A percentile compares a stretch with the other conserved stretches of the same genome.
phyloP scores from a whole-genome alignment of 148 eudicot genomes.

The Dianthus caryophyllus region DNA sequence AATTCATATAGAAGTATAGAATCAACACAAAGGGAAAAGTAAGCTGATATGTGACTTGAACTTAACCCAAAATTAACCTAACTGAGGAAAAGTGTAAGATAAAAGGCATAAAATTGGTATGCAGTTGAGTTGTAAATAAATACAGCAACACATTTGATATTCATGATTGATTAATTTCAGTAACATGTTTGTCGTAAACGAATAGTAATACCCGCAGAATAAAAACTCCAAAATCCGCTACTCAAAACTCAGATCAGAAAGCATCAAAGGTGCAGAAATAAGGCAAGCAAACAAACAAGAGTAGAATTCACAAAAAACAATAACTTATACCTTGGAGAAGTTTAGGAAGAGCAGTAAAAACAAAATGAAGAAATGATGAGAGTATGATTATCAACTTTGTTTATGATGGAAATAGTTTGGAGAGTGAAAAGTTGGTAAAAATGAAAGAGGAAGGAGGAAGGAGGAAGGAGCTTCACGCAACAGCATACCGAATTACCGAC shows the following conservation, averaged over 20 bases:
- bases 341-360: background rate
- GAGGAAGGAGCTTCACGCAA: constrained; percentile 26
- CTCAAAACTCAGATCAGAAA: no score
- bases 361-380: background rate
- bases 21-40: background rate
- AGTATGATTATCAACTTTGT: background rate
- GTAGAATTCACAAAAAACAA: background rate
- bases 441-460: background rate
- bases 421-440: background rate
- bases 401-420: background rate
- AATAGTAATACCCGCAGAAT: background rate
- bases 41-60: background rate
- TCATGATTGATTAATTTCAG: no score
- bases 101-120: no score
- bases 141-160: no score
- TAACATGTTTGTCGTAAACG: background rate
- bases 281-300: background rate
- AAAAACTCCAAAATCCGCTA: no score
- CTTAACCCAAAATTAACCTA: background rate
- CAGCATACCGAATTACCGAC: background rate
- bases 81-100: background rate
- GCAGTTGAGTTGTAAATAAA: no score
- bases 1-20: no score
- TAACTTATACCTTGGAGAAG: background rate
- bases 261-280: background rate